Base-by-base conservation (phyloP, 2,329 filamentous ascomycete genomes). In the Epichloe coenophiala region DNA sequence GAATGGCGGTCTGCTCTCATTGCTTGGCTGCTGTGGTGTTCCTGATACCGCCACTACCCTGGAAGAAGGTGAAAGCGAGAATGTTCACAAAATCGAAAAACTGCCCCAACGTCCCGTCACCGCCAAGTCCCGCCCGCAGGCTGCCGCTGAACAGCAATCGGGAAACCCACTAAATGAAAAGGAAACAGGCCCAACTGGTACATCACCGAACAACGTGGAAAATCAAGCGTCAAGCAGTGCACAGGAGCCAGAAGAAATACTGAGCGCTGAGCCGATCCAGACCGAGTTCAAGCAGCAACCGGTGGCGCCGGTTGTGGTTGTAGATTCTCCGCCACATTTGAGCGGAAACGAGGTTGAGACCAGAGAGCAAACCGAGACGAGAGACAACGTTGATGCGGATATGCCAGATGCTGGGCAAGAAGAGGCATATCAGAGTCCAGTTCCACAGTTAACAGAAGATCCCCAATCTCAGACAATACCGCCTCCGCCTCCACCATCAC, bases 1-100 rank as follows among this genome's bases (percentile, higher is more conserved):
- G 61, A 72, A 68, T 49, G 71, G 73, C 52, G 74, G 76, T n/a
- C 64, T 81, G 44, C 64, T 81, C 37, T 70, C 77, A 23, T 74
- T 87, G 50, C 71, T 88, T 52, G 80, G 76, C 53, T 88, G 84
- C 68, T 87, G 84, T 63, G 74, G 72, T 50, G 74, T 80, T 40
- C 79, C 81, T 47, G 81, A 83, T 55, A 73, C 77, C 55, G 73
- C 75, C 15, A 76, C 78, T 55, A 62, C 67, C 5, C 66, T 78
- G 46, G 74, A 78, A 45, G 72, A 69, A 51, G 74, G 74, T 48
- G 74, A 76, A 52, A 71, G 56, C 48, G 63, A 78, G 52, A 73
- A 78, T 39, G 69, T 79, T 36, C 80, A 76, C 62, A 78, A 79
- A 69, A 68, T 80, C 56, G 70, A 80, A 58, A 78, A 72, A 61